These are phyloP conservation scores for Harrya chromipes DNA, from an alignment of 768 basidiomycete genomes.

Conservation along the genomic window DNA sequence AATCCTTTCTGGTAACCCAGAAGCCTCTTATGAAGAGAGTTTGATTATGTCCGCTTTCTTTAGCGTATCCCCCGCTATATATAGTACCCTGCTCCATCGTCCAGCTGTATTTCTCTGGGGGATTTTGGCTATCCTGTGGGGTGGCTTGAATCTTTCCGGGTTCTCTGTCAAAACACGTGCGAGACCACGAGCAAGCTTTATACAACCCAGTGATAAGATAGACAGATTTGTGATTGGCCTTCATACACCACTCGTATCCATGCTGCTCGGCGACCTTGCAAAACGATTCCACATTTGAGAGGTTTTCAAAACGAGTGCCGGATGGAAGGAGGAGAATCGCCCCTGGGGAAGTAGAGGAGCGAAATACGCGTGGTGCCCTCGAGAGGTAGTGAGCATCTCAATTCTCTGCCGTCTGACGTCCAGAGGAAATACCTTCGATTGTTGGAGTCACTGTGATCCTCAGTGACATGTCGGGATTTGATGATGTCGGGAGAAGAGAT, in stretches of 20 bases:
- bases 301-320: neutral
- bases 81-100: too few relatives aligned
- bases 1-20: constrained; percentile 3
- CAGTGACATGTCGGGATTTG: too few relatives aligned
- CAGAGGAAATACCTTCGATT: neutral
- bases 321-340: neutral
- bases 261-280: neutral
- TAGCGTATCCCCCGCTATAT: too few relatives aligned
- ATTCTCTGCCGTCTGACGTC: too few relatives aligned
- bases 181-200: neutral
- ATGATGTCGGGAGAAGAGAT: too few relatives aligned
- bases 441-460: neutral
- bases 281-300: neutral
- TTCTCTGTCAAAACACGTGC: neutral
- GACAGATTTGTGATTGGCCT: neutral
- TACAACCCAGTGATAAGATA: neutral
- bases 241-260: neutral
- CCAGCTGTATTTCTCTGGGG: too few relatives aligned
- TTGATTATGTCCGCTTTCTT: too few relatives aligned
- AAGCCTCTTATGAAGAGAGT: constrained; percentile 6
- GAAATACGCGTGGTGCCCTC: neutral
- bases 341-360: neutral
- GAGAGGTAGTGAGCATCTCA: neutral
- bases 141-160: too few relatives aligned
- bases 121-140: too few relatives aligned